Percentiles rank a stretch among this genome's conserved stretches.
These are phyloP conservation scores for Glonium stellatum DNA, from an alignment of 495 filamentous ascomycete genomes.

Conservation along the genomic window DNA sequence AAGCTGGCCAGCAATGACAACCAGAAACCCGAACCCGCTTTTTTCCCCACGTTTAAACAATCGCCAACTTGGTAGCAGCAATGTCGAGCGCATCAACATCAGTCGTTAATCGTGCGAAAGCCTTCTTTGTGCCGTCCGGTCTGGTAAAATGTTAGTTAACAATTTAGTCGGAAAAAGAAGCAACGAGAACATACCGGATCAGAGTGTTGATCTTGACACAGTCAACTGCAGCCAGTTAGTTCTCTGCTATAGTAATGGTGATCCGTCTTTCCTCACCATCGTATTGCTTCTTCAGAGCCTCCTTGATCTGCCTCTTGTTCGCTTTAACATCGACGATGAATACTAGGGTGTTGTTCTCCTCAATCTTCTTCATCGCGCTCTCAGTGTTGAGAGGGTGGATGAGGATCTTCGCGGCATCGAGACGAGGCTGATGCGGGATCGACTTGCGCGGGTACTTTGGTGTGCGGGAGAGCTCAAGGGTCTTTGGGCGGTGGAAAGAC, in stretches of 20 bases:
- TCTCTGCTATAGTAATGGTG: too few relatives aligned
- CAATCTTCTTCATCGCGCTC: constrained; percentile 99
- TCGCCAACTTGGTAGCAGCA: constrained; percentile 95
- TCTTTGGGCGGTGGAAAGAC: constrained; percentile 96
- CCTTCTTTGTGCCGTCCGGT: constrained; percentile 97
- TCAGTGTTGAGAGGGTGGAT: constrained; percentile 82
- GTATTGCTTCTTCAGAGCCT: constrained; percentile 97
- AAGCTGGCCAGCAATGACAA: background rate
- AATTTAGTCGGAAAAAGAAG: background rate
- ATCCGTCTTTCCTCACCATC: constrained; percentile 45
- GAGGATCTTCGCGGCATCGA: constrained; percentile 57
- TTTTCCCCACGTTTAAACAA: constrained; percentile 58
- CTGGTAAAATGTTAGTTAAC: constrained; percentile 14
- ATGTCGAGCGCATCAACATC: constrained; percentile 99
- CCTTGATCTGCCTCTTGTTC: constrained; percentile 99
- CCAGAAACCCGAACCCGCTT: background rate
- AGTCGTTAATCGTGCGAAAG: constrained; percentile 85
- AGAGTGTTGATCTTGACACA: constrained; percentile 98
- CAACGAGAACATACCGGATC: constrained; percentile 49
- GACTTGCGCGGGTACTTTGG: constrained; percentile 98
- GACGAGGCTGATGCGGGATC: constrained; percentile 61
- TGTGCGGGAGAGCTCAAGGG: constrained; percentile 70
- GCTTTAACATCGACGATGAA: constrained; percentile 95
- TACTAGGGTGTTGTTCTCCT: constrained; percentile 99
- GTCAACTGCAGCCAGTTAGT: constrained; percentile 45